Evolutionary conservation across 306 rosid species (phyloP).

Genomic region (Prunus mira): DNA sequence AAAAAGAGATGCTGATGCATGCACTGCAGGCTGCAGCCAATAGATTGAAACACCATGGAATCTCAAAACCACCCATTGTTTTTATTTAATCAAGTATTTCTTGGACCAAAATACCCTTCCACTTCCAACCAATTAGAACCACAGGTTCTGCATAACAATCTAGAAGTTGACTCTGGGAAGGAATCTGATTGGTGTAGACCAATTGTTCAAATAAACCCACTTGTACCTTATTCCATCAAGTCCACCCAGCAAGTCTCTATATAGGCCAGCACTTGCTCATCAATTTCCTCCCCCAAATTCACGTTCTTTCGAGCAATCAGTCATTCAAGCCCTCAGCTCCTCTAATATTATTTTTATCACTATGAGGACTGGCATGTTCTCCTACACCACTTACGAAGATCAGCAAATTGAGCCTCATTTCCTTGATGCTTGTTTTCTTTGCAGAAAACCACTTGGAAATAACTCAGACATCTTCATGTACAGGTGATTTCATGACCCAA

Average conservation of each 20-base stretch:
- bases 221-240: slow-evolving; percentile 14
- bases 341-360: background rate
- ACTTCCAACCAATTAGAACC: slow-evolving; percentile 20
- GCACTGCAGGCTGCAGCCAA: slow-evolving; percentile 34
- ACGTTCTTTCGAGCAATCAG: background rate
- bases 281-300: slow-evolving; percentile 3
- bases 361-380: slow-evolving; percentile 53
- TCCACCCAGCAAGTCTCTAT: slow-evolving; percentile 29
- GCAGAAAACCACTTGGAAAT: slow-evolving; percentile 60
- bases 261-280: slow-evolving; percentile 19
- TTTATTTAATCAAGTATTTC: slow-evolving; percentile 14
- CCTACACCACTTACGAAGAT: slow-evolving; percentile 44
- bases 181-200: background rate
- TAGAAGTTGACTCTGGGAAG: background rate
- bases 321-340: background rate
- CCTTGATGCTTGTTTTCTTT: slow-evolving; percentile 81
- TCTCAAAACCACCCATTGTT: slow-evolving; percentile 31
- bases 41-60: slow-evolving; percentile 24
- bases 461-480: slow-evolving; percentile 91
- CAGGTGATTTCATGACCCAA: slow-evolving; percentile 37
- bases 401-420: slow-evolving; percentile 60
- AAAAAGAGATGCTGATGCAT: slow-evolving; percentile 42
- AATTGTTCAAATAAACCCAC: background rate
- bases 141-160: background rate
- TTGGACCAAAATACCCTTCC: background rate